Evolutionary conservation across 1,284 basidiomycete genomes (phyloP).

Genomic region (Leccinum holopus): DNA sequence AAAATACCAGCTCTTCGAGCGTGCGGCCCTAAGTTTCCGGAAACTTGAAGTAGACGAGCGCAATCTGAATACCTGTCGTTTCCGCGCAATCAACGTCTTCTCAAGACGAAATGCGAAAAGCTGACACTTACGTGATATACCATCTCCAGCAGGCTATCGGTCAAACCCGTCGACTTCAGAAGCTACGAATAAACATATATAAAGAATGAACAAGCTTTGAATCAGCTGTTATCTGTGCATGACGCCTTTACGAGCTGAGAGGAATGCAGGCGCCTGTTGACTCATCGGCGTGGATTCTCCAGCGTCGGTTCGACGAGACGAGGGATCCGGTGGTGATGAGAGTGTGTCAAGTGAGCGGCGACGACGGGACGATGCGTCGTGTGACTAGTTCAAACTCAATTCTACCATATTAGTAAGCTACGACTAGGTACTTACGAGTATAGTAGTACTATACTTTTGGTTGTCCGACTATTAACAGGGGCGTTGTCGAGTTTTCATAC

Average conservation of each 20-base stretch:
- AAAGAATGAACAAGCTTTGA: background rate
- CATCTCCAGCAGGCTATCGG: background rate
- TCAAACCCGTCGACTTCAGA: background rate
- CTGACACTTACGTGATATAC: background rate
- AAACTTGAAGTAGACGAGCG: background rate
- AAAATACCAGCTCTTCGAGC: background rate
- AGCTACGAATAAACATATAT: background rate
- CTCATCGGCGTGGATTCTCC: conserved; percentile 72
- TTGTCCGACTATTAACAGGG: too few relatives aligned
- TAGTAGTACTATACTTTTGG: too few relatives aligned
- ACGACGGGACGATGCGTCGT: too few relatives aligned
- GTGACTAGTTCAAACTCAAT: too few relatives aligned
- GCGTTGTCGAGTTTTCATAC: too few relatives aligned
- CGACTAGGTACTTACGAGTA: too few relatives aligned
- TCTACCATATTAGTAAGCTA: too few relatives aligned
- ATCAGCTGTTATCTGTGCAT: too few relatives aligned
- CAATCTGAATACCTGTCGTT: background rate
- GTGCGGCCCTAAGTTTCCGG: background rate
- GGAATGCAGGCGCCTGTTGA: conserved; percentile 37
- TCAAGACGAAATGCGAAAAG: too few relatives aligned
- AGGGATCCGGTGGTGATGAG: too few relatives aligned
- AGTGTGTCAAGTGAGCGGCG: conserved; percentile 20
- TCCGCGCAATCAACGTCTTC: background rate
- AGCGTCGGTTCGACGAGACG: conserved; percentile 61
- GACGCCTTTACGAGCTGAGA: too few relatives aligned